Base-by-base conservation (phyloP, 2,329 filamentous ascomycete genomes). In the Ambrosiella cleistominuta region DNA sequence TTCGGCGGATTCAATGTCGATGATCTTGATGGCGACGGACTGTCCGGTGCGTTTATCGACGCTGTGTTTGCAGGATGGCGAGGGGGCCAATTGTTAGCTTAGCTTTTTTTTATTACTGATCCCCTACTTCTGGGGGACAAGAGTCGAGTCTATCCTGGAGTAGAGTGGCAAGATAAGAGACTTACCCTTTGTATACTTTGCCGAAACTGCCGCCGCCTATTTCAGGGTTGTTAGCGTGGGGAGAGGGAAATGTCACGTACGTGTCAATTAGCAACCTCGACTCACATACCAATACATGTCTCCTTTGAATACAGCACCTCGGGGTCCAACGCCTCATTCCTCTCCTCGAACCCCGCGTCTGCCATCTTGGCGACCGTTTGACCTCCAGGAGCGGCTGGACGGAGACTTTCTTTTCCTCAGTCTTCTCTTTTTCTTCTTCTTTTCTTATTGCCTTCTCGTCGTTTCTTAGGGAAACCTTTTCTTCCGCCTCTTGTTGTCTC, bases 1-100 rank as follows among this genome's bases (percentile, higher is more conserved):
- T 72, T 98, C 93, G 66, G 93, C 93, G 73, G 93, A 96, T 72
- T 98, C 93, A 64, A 98, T 93, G 67, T 98, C 93, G 69, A 98
- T 97, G 66, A 98, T 79, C 72, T 98, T 98, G 75, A 98, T 98
- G 36, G 93, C 93, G 55, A 98, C 93, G 11, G 91, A 85, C 67
- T 95, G 86, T 42, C 93, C 93, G 15, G 86, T 95, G 56, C 88
- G 82, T 68, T 93, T 95, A 73, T 97, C 91, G 63, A 97, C 88
- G 60, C 86, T 93, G 64, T 15, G n/a, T 4, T 27, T 8, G 36
- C 17, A 15, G 39, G 36, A 15, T 42, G 19, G 51, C 19, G 27
- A 27, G 27, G 4, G 27, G 27, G 2, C 27, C 27, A 3, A 27
- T 27, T 27, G 27, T 27, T 27, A 27, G 27, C 27, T 27, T 27